Evolutionary conservation across 2,329 filamentous ascomycete species (phyloP).

Genomic region (Didymella segeticola): DNA sequence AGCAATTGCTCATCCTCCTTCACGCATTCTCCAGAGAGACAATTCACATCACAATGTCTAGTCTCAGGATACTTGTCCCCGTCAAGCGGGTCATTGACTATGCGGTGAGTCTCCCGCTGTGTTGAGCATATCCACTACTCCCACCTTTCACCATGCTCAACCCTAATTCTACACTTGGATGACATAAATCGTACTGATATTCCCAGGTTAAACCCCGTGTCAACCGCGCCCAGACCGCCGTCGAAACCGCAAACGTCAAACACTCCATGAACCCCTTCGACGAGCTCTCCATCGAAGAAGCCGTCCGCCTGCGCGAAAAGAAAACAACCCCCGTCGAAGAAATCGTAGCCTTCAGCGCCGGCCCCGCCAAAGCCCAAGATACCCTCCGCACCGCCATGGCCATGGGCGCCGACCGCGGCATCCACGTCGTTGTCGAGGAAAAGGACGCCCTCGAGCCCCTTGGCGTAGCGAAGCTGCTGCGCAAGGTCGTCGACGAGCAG

Average conservation of each 20-base stretch:
- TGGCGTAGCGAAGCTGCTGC: conserved; percentile 87
- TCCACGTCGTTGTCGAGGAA: conserved; percentile 71
- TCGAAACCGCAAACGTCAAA: conserved; percentile 92
- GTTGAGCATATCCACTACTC: no score
- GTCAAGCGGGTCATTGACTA: conserved; percentile 66
- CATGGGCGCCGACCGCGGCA: conserved; percentile 92
- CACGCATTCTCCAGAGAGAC: not conserved
- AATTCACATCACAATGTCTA: conserved; percentile 48
- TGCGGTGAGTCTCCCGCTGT: conserved; percentile 53
- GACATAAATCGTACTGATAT: no score
- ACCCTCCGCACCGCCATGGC: conserved; percentile 96
- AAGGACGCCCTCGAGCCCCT: conserved; percentile 85
- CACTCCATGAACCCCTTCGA: conserved; percentile 99
- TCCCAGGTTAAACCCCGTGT: conserved; percentile 71
- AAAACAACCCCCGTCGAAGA: conserved; percentile 71
- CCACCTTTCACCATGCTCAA: no score
- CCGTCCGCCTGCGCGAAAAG: conserved; percentile 91
- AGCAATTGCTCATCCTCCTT: conserved; percentile 17
- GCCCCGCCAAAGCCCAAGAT: conserved; percentile 85
- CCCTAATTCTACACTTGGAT: not conserved
- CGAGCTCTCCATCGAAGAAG: conserved; percentile 96
- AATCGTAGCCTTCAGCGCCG: conserved; percentile 87
- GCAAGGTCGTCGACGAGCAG: conserved; percentile 80
- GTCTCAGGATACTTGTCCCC: conserved; percentile 62
- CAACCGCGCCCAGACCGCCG: conserved; percentile 77